Percentiles rank a stretch among this genome's conserved stretches.
Conservation (phyloP, 1,139 yeast genomes). For the Candida pseudoviswanathii region DNA sequence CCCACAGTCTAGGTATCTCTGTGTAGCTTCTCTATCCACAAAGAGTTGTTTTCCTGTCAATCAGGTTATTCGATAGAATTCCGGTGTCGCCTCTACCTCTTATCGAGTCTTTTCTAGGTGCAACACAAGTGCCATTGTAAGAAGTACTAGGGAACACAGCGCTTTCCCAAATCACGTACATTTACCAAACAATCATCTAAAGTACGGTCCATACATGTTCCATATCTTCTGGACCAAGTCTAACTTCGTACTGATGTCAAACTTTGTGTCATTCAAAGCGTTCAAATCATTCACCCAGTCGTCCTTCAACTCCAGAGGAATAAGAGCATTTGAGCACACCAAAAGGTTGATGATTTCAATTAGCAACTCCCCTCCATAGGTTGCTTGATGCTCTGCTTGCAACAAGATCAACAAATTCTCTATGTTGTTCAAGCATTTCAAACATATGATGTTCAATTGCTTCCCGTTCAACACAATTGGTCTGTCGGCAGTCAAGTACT, state of each 20-base stretch:
- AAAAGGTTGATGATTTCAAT: constrained; percentile 61
- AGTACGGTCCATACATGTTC: constrained; percentile 51
- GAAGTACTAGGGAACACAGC: too few relatives aligned
- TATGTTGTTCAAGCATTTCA: constrained; percentile 56
- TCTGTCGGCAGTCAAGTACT: constrained; percentile 30
- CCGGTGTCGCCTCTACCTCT: too few relatives aligned
- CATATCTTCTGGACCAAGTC: constrained; percentile 54
- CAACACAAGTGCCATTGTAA: too few relatives aligned
- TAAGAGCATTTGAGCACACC: constrained; percentile 44
- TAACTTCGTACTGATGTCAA: constrained; percentile 34
- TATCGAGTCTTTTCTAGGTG: too few relatives aligned
- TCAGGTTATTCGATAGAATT: too few relatives aligned
- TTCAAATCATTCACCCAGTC: constrained; percentile 62
- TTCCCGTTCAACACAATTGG: constrained; percentile 44
- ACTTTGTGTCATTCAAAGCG: constrained; percentile 44
- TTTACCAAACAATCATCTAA: constrained; percentile 21
- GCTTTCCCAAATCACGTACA: too few relatives aligned
- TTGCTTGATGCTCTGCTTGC: constrained; percentile 26
- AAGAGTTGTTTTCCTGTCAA: too few relatives aligned
- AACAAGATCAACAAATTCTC: constrained; percentile 50
- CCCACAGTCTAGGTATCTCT: too few relatives aligned
- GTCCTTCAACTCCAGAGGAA: constrained; percentile 47
- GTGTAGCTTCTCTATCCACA: too few relatives aligned
- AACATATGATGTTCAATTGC: constrained; percentile 44
- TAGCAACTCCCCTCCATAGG: constrained; percentile 52